These are phyloP conservation scores for Mariannaea sp. DNA, from an alignment of 2,329 filamentous ascomycete species.

Conservation along the genomic window DNA sequence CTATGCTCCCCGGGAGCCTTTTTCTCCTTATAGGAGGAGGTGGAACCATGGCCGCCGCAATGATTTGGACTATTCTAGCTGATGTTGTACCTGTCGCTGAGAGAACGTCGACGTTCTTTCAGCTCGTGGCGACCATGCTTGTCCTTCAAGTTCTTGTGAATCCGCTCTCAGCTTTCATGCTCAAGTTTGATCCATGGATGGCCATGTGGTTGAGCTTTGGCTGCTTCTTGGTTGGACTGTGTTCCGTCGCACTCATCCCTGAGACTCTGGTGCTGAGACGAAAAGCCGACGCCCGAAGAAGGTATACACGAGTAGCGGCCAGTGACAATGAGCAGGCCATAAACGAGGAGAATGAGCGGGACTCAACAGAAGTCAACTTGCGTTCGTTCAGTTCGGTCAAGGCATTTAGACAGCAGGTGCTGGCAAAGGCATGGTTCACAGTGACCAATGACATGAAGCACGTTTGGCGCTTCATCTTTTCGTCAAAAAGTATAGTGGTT, in stretches of 20 bases:
- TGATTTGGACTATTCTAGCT: slow-evolving; percentile 52
- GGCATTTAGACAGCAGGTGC: slow-evolving; percentile 20
- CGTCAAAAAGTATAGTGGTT: slow-evolving; percentile 45
- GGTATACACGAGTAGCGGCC: background rate
- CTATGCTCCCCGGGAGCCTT: slow-evolving; percentile 41
- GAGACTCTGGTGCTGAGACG: slow-evolving; percentile 49
- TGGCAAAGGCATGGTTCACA: slow-evolving; percentile 36
- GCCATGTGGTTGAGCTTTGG: slow-evolving; percentile 45
- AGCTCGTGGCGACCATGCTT: slow-evolving; percentile 44
- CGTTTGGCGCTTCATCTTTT: slow-evolving; percentile 47
- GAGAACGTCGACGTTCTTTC: slow-evolving; percentile 49
- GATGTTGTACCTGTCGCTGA: slow-evolving; percentile 48
- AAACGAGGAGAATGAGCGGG: background rate
- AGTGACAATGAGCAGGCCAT: slow-evolving; percentile 5
- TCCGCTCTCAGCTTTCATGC: slow-evolving; percentile 48
- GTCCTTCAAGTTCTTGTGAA: slow-evolving; percentile 46
- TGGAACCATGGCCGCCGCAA: slow-evolving; percentile 45
- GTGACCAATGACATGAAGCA: slow-evolving; percentile 41
- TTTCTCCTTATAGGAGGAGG: slow-evolving; percentile 51
- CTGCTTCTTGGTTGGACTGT: slow-evolving; percentile 37
- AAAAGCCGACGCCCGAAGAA: slow-evolving; percentile 34
- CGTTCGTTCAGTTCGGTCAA: background rate
- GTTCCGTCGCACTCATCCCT: slow-evolving; percentile 44
- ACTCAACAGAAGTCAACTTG: background rate
- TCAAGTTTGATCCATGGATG: slow-evolving; percentile 47